These are phyloP conservation scores for Aureobasidium vineae DNA, from an alignment of 2,329 filamentous ascomycete species.

Conservation along the genomic window DNA sequence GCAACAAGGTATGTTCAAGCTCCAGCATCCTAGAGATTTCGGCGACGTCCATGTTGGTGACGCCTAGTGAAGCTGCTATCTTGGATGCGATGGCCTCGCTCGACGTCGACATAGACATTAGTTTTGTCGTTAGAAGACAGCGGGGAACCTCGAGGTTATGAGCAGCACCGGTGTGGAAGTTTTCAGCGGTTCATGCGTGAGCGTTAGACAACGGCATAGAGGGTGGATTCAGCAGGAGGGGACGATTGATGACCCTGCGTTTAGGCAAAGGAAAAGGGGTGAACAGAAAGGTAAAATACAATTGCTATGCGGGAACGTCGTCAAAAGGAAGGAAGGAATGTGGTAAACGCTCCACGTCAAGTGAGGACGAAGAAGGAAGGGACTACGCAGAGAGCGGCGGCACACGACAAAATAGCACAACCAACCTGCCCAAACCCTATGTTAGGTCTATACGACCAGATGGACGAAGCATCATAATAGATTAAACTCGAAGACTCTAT, in stretches of 20 bases:
- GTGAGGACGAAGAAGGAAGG: background rate
- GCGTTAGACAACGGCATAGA: constrained; percentile 3
- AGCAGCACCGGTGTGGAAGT: constrained; percentile 12
- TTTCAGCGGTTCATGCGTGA: constrained; percentile 19
- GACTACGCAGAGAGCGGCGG: background rate
- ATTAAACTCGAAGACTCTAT: constrained; percentile 9
- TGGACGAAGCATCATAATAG: background rate
- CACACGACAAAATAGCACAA: background rate
- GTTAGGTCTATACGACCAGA: background rate
- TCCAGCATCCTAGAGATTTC: constrained; percentile 13
- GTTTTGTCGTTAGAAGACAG: background rate
- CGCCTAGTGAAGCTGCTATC: constrained; percentile 4
- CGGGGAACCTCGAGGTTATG: constrained; percentile 14
- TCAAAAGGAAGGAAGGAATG: constrained; percentile 21
- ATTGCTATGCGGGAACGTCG: background rate
- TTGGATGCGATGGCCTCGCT: constrained; percentile 5
- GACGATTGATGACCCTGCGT: background rate
- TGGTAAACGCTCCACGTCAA: background rate
- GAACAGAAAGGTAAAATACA: background rate
- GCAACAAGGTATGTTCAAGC: background rate
- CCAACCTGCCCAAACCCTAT: background rate
- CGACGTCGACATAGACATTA: background rate
- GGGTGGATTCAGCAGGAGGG: background rate
- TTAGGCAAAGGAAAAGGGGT: constrained; percentile 13
- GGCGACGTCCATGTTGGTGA: constrained; percentile 8